These are phyloP conservation scores for Davidsoniella neocaledoniae DNA, from an alignment of 2,329 filamentous ascomycete genomes.

Conservation along the genomic window DNA sequence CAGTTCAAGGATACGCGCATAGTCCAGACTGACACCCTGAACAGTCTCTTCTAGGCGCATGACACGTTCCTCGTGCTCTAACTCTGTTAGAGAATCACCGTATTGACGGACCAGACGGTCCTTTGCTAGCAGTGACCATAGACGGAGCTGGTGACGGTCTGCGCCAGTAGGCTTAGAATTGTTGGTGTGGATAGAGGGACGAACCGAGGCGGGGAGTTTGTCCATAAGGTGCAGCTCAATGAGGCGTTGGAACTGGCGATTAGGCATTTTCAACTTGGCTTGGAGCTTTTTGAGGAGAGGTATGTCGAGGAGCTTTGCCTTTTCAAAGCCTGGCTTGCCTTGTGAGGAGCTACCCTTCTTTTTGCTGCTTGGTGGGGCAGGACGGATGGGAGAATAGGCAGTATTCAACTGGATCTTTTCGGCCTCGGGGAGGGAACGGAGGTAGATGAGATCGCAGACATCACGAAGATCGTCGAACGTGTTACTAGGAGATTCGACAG, in stretches of 20 bases:
- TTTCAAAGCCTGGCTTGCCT: conserved; percentile 9
- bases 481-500: conserved; percentile 86
- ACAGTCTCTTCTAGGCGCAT: conserved; percentile 57
- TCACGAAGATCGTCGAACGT: conserved; percentile 69
- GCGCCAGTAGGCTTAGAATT: conserved; percentile 23
- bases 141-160: conserved; percentile 37
- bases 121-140: conserved; percentile 65
- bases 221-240: conserved; percentile 61
- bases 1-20: conserved; percentile 43
- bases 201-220: conserved; percentile 36
- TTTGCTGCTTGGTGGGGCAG: conserved; percentile 19
- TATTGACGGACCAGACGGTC: conserved; percentile 62
- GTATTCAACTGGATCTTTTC: conserved; percentile 37
- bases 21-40: conserved; percentile 52
- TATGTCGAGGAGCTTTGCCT: conserved; percentile 22
- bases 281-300: conserved; percentile 40
- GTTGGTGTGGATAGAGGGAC: conserved; percentile 29
- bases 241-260: conserved; percentile 58
- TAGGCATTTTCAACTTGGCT: conserved; percentile 49
- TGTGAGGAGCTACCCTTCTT: conserved; percentile 6
- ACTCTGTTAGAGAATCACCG: conserved; percentile 49
- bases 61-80: conserved; percentile 50
- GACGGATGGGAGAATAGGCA: conserved; percentile 29
- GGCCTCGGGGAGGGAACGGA: conserved; percentile 44
- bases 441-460: conserved; percentile 50